Evolutionary conservation across 805 yeast species (phyloP).

Genomic region (Metschnikowia kofuensis): DNA sequence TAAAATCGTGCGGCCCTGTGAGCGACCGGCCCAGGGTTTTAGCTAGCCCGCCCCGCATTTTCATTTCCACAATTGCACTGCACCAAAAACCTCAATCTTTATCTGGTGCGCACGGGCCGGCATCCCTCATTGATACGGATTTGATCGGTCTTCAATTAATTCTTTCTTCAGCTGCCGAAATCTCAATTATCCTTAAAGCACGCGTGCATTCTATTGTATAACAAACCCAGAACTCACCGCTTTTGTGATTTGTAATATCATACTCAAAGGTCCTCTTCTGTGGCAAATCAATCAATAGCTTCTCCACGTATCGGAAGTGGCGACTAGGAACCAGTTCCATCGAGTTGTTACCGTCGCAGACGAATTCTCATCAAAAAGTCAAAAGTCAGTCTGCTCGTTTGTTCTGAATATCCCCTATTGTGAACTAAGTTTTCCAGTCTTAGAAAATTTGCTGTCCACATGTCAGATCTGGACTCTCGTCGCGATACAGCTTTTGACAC

Average conservation of each 20-base stretch:
- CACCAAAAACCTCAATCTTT: background rate
- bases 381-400: too few species aligned
- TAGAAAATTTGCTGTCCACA: background rate
- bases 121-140: background rate
- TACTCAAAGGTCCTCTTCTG: too few species aligned
- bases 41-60: background rate
- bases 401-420: background rate
- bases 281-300: background rate
- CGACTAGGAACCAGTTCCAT: background rate
- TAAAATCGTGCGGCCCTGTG: background rate
- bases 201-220: too few species aligned
- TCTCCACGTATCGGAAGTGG: background rate
- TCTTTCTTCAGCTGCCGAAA: too few species aligned
- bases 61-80: background rate
- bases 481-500: conserved; percentile 14
- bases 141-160: background rate
- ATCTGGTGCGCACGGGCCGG: background rate
- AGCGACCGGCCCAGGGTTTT: background rate
- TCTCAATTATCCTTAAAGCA: too few species aligned
- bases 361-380: too few species aligned
- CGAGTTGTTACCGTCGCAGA: too few species aligned
- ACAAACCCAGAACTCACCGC: too few species aligned
- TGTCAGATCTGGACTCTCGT: conserved; percentile 4
- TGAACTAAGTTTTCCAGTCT: background rate
- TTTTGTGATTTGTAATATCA: too few species aligned